Conservation (phyloP, 306 rosid genomes). For the Vicia sativa region DNA sequence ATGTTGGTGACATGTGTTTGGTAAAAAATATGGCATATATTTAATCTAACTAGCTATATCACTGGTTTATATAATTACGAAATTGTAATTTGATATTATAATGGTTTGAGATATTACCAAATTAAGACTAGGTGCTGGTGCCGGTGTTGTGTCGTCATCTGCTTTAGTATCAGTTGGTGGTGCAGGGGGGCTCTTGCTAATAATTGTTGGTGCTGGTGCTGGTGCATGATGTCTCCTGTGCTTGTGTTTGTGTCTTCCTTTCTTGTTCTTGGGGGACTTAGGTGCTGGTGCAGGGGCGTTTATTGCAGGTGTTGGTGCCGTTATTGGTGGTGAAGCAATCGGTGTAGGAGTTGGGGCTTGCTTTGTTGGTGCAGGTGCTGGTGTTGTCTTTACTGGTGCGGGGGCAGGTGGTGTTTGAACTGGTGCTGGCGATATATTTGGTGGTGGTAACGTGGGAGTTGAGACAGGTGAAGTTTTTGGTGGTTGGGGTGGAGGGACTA, state of each 20-base stretch:
- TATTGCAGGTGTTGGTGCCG: conserved; percentile 52
- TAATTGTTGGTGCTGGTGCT: conserved; percentile 65
- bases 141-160: conserved; percentile 68
- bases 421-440: conserved; percentile 69
- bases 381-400: conserved; percentile 58
- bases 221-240: conserved; percentile 67
- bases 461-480: conserved; percentile 60
- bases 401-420: conserved; percentile 60
- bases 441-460: conserved; percentile 52
- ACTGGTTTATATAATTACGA: not conserved
- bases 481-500: conserved; percentile 56
- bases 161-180: conserved; percentile 65
- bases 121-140: conserved; percentile 80
- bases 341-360: conserved; percentile 61
- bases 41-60: not conserved
- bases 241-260: conserved; percentile 61
- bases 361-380: conserved; percentile 62
- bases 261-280: conserved; percentile 59
- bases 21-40: not conserved
- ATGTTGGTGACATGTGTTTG: not conserved
- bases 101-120: conserved; percentile 52
- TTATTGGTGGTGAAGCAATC: conserved; percentile 55
- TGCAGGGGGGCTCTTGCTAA: conserved; percentile 79
- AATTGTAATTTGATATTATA: conserved; percentile 11
- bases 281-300: conserved; percentile 54